Evolutionary conservation across 1,284 basidiomycete species (phyloP).

Genomic region (Boletus semigastroideus): DNA sequence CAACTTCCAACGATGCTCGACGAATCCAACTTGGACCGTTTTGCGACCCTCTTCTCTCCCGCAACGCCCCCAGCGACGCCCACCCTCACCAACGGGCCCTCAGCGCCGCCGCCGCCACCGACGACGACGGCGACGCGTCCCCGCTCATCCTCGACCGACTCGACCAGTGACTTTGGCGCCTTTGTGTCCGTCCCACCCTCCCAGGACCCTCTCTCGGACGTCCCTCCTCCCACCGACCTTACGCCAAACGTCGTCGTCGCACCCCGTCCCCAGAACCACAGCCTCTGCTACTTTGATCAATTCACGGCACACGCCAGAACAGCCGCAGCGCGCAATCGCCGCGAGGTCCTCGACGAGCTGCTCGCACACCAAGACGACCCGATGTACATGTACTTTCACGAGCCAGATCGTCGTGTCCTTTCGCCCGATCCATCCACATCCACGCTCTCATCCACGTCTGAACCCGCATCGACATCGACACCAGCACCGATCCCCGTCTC

Average conservation of each 20-base stretch:
- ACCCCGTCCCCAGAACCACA: slow-evolving; percentile 25
- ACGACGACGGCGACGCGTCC: slow-evolving; percentile 3
- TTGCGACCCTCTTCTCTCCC: slow-evolving; percentile 45
- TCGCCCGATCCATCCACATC: too few relatives aligned
- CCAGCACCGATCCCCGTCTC: too few relatives aligned
- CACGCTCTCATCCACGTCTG: too few relatives aligned
- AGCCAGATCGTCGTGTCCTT: too few relatives aligned
- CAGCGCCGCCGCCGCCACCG: neutral
- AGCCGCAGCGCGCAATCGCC: slow-evolving; percentile 50
- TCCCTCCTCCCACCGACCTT: too few relatives aligned
- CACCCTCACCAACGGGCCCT: slow-evolving; percentile 11
- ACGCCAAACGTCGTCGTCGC: neutral
- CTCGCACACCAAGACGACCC: slow-evolving; percentile 66
- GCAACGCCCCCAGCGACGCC: slow-evolving; percentile 44
- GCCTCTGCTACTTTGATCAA: slow-evolving; percentile 54
- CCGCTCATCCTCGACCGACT: slow-evolving; percentile 37
- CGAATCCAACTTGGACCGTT: slow-evolving; percentile 40
- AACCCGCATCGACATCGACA: too few relatives aligned
- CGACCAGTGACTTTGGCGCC: slow-evolving; percentile 60
- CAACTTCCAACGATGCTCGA: neutral
- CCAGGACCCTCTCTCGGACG: slow-evolving; percentile 54
- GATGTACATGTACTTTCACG: slow-evolving; percentile 57
- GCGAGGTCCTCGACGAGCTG: slow-evolving; percentile 59
- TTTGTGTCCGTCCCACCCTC: slow-evolving; percentile 63
- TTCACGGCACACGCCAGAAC: slow-evolving; percentile 55